These are phyloP conservation scores for Penicillium psychrosexuale DNA, from an alignment of 2,329 filamentous ascomycete species.

Conservation along the genomic window DNA sequence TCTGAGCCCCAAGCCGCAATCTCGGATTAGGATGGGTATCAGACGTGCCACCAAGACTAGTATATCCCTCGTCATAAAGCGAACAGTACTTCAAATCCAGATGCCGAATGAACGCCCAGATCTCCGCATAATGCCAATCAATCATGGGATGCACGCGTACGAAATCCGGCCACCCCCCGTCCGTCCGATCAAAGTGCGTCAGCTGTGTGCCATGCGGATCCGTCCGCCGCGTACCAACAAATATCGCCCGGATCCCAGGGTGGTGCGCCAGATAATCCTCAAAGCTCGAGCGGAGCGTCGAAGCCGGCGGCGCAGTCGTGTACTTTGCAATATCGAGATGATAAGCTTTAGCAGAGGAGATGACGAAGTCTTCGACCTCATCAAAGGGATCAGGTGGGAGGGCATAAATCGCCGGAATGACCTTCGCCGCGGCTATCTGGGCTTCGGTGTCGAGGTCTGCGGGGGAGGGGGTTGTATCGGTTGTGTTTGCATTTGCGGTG, in stretches of 20 bases:
- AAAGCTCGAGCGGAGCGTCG: conserved; percentile 73
- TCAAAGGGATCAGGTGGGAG: conserved; percentile 78
- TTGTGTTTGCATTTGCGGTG: not conserved
- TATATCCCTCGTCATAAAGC: conserved; percentile 86
- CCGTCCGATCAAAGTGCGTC: conserved; percentile 81
- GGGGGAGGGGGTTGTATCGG: conserved; percentile 39
- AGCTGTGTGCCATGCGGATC: conserved; percentile 83
- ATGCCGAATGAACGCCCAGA: conserved; percentile 78
- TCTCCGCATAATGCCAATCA: conserved; percentile 94
- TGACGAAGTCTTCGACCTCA: conserved; percentile 83
- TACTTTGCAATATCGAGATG: conserved; percentile 74
- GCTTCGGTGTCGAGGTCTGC: conserved; percentile 3
- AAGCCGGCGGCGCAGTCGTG: conserved; percentile 54
- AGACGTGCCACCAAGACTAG: conserved; percentile 81
- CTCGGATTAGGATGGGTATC: conserved; percentile 89
- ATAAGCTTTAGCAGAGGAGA: conserved; percentile 62
- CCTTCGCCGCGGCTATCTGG: conserved; percentile 12
- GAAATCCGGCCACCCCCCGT: conserved; percentile 84
- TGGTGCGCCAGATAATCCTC: conserved; percentile 62
- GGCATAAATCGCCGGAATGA: conserved; percentile 85
- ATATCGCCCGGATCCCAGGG: conserved; percentile 67
- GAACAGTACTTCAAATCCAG: conserved; percentile 78
- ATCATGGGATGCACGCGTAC: conserved; percentile 94
- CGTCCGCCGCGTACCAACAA: conserved; percentile 83
- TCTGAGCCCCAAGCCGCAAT: conserved; percentile 45